Evolutionary conservation across 768 basidiomycete genomes (phyloP).

Genomic region (Mycena rosella): DNA sequence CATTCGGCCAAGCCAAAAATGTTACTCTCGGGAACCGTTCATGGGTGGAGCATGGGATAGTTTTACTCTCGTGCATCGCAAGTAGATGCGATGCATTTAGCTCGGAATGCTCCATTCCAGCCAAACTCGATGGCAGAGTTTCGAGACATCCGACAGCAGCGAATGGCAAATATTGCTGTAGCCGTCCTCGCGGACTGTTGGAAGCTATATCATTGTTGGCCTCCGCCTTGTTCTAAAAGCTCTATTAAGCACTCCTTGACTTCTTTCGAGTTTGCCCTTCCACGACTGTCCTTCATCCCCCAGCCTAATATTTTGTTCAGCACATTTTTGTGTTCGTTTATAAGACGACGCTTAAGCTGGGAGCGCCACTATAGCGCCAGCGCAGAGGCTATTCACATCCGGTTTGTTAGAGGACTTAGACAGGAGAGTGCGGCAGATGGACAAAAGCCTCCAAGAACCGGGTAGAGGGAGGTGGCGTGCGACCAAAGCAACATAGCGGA

Average conservation of each 20-base stretch:
- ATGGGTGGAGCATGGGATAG: neutral
- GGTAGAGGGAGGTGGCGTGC: neutral
- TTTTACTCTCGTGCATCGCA: neutral
- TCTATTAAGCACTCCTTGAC: neutral
- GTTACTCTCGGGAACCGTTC: no score
- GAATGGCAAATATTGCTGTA: slow-evolving; percentile 1
- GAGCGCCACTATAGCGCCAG: slow-evolving; percentile 69
- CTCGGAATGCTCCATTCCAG: slow-evolving; percentile 1
- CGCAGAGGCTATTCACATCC: slow-evolving; percentile 58
- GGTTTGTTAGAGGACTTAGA: no score
- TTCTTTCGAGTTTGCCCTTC: neutral
- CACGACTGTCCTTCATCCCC: slow-evolving; percentile 74
- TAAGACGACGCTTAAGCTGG: slow-evolving; percentile 77
- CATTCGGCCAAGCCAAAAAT: no score
- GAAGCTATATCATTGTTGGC: no score
- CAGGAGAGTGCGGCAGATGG: slow-evolving; percentile 7
- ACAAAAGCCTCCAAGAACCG: slow-evolving; percentile 4
- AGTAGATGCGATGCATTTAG: neutral
- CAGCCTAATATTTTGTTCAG: slow-evolving; percentile 85
- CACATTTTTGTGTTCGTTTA: slow-evolving; percentile 79
- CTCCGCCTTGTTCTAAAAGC: slow-evolving; percentile 6
- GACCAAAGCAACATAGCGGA: neutral
- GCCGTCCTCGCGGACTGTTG: no score
- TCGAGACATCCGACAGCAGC: slow-evolving; percentile 10
- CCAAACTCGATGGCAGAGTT: neutral